phyloP scores from a whole-genome alignment of 129 eudicot species.

The Scalesia atractyloides region DNA sequence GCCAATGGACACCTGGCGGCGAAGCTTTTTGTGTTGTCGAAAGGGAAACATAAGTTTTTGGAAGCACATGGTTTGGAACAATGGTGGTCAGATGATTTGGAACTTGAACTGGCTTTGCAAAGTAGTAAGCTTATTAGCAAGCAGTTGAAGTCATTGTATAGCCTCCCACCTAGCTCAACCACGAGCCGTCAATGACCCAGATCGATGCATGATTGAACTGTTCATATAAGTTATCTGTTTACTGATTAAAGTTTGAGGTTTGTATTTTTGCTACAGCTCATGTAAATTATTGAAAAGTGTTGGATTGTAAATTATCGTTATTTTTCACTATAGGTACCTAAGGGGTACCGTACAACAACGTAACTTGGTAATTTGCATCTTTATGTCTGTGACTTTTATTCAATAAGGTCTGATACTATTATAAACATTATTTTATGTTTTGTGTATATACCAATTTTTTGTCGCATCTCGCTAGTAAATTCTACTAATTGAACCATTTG shows the following conservation, averaged over 20 bases:
- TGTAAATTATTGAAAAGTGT: no score
- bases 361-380: no score
- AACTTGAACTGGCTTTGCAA: conserved; percentile 65
- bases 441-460: no score
- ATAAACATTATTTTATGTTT: no score
- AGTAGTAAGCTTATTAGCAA: conserved; percentile 72
- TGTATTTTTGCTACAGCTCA: no score
- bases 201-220: conserved; percentile 17
- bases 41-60: conserved; percentile 84
- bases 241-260: conserved; percentile 12
- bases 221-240: neutral
- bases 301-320: no score
- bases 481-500: no score
- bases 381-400: no score
- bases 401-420: no score
- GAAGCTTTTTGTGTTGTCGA: conserved; percentile 80
- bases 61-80: conserved; percentile 96
- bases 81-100: conserved; percentile 98
- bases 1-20: conserved; percentile 41
- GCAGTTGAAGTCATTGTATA: conserved; percentile 78
- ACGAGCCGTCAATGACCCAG: neutral
- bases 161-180: conserved; percentile 48
- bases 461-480: no score
- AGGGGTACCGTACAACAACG: no score
- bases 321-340: no score